Conservation (phyloP, 2,329 filamentous ascomycete species). For the Xylaria sp. region DNA sequence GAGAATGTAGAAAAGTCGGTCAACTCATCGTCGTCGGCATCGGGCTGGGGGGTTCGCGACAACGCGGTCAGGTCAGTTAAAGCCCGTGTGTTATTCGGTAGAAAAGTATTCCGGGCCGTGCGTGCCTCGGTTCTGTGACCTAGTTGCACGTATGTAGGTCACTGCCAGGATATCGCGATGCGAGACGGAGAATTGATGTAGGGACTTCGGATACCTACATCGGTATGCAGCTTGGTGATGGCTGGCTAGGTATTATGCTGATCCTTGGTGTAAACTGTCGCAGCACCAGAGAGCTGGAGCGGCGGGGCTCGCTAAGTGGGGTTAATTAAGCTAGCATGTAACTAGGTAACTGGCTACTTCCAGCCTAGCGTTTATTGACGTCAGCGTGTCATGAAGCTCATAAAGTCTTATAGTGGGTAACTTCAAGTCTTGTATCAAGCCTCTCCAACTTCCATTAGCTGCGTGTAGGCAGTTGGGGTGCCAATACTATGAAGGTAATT, state of each 20-base stretch:
- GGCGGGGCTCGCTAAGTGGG: slow-evolving; percentile 17
- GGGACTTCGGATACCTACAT: neutral
- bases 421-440: neutral
- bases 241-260: neutral
- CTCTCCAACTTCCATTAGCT: neutral
- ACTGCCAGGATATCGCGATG: neutral
- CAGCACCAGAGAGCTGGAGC: slow-evolving; percentile 15
- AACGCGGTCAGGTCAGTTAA: neutral
- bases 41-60: neutral
- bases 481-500: neutral
- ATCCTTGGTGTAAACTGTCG: neutral
- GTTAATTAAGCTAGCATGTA: neutral
- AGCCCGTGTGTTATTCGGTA: neutral
- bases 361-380: slow-evolving; percentile 4
- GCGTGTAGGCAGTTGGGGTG: neutral
- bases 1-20: slow-evolving; percentile 11
- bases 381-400: neutral
- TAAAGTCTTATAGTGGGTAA: slow-evolving; percentile 1
- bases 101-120: neutral
- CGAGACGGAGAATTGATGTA: neutral
- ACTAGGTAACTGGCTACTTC: neutral
- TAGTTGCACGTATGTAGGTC: neutral
- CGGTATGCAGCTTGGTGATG: neutral
- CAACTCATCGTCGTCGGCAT: slow-evolving; percentile 26
- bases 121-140: neutral